These are phyloP conservation scores for Vitis hybrid DNA, from an alignment of 177 flowering plant species.

Conservation along the genomic window DNA sequence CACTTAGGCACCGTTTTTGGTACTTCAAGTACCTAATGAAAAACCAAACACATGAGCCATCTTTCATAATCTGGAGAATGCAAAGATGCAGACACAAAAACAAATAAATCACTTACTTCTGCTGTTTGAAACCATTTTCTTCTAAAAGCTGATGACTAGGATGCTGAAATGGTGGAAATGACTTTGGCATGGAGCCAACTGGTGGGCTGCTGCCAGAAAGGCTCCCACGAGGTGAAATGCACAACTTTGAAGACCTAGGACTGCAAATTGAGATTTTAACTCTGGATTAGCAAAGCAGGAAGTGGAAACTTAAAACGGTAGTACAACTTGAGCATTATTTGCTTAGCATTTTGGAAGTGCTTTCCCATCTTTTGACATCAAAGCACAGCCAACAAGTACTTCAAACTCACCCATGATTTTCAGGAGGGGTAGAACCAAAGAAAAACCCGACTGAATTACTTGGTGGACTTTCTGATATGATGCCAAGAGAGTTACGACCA, in stretches of 20 bases:
- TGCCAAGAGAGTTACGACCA: constrained; percentile 51
- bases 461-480: constrained; percentile 90
- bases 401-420: constrained; percentile 70
- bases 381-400: constrained; percentile 2
- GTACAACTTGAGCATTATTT: not conserved
- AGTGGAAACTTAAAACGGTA: not conserved
- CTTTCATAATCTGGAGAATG: not conserved
- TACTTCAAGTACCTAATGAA: constrained; percentile 78
- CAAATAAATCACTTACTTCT: constrained; percentile 56
- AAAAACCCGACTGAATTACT: constrained; percentile 87
- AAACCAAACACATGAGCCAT: constrained; percentile 11
- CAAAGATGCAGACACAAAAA: not conserved
- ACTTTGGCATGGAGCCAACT: constrained; percentile 87
- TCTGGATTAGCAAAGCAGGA: not conserved
- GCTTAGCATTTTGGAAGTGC: not conserved
- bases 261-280: constrained; percentile 32
- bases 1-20: constrained; percentile 80
- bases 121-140: constrained; percentile 94
- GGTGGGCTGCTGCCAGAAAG: constrained; percentile 85
- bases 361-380: not conserved
- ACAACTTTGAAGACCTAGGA: constrained; percentile 64
- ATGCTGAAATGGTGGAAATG: constrained; percentile 95
- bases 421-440: constrained; percentile 96
- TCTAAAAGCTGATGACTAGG: constrained; percentile 95
- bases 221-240: constrained; percentile 73